Evolutionary conservation across 768 basidiomycete genomes (phyloP), one percentile per base, ranked within the genome.

Genomic region (Holtermanniella nyarrowii): DNA sequence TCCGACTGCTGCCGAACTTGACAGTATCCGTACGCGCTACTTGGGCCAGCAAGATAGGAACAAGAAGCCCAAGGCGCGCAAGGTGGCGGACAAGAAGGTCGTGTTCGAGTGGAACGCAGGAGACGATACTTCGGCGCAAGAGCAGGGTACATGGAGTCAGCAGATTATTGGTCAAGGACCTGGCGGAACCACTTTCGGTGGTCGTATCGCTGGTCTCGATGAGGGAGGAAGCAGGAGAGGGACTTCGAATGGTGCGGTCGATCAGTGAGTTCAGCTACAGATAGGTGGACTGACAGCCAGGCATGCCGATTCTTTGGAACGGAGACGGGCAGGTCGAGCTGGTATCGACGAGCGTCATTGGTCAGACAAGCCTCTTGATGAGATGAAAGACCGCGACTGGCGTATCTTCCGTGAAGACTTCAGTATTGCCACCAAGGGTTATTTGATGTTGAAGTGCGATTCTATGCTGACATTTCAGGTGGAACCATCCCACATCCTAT

Each of bases 91-190:
- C 71, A 82, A 88, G 72, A 93, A 93, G 73, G 89, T 97, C 68
- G 87, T 93, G n/a, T 99, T 99, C 65, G 95, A 97, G 70, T 99
- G 95, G 95, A 90, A 93, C 65, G 82, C 83, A 45, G 85, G 85
- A 69, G 95, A 99, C 63, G 95, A 99, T 70, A 99, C 95, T 13
- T 83, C 86, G 63, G 76, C 66, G 5, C 37, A 44, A 16, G 71
- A 72, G 42, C 65, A 65, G 40, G 69, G 56, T 21, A 56, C 48
- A 3, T 63, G 63, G 63, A 52, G 48, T n/a, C 50, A 45, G 4
- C 53, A 60, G 11, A 42, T 63, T 25, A 60, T 57, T 14, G 50
- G 45, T 5, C 51, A 51, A 5, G 62, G 57, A 25, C 57, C 62
- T 4, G 65, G 60, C 2, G 70, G 68, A 2, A 58, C 60, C 10